Evolutionary conservation across 1,284 basidiomycete species (phyloP).

Genomic region (Tremellales sp.): DNA sequence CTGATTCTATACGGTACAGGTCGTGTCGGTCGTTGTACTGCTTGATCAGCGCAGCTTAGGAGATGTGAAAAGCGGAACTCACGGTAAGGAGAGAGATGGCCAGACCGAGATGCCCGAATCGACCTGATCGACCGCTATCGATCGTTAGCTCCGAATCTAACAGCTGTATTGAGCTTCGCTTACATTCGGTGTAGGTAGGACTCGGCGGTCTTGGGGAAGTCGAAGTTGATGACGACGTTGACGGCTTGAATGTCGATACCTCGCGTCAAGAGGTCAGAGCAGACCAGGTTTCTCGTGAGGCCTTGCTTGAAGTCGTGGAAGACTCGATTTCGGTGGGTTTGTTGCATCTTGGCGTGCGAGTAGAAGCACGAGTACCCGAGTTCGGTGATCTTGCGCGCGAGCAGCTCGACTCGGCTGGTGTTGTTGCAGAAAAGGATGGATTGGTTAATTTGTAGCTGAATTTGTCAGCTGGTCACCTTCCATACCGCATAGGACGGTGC

Average conservation of each 20-base stretch:
- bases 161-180: slow-evolving; percentile 6
- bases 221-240: slow-evolving; percentile 99
- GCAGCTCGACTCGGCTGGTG: slow-evolving; percentile 96
- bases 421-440: slow-evolving; percentile 99
- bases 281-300: slow-evolving; percentile 96
- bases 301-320: slow-evolving; percentile 99
- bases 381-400: slow-evolving; percentile 98
- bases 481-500: no score
- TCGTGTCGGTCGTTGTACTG: slow-evolving; percentile 94
- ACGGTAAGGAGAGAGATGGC: slow-evolving; percentile 90
- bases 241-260: slow-evolving; percentile 99
- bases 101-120: slow-evolving; percentile 93
- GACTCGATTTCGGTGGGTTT: slow-evolving; percentile 95
- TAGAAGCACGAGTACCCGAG: slow-evolving; percentile 99
- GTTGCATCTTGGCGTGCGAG: slow-evolving; percentile 99
- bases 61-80: slow-evolving; percentile 6
- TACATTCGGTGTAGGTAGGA: slow-evolving; percentile 80
- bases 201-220: slow-evolving; percentile 98
- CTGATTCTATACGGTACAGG: slow-evolving; percentile 95
- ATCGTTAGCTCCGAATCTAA: slow-evolving; percentile 5
- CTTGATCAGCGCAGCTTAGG: slow-evolving; percentile 26
- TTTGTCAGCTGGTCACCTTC: slow-evolving; percentile 2
- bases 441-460: slow-evolving; percentile 99
- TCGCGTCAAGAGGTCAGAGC: slow-evolving; percentile 91
- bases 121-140: slow-evolving; percentile 89